Base-by-base conservation (phyloP, 2,329 filamentous ascomycete species). In the Penicillium aurantiogriseum region DNA sequence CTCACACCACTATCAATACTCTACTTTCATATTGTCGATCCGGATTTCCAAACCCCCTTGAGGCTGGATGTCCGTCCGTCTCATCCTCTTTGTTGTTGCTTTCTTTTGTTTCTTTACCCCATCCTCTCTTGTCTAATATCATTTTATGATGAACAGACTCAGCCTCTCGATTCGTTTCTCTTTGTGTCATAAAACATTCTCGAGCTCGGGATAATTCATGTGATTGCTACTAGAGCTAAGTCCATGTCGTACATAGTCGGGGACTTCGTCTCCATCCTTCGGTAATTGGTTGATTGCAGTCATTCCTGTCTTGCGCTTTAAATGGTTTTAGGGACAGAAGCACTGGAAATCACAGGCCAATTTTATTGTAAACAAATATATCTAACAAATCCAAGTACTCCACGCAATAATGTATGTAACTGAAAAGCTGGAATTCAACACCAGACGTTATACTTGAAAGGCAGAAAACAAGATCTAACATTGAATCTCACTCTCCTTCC, bases 401-500 rank as follows among this genome's bases (percentile, higher is more conserved):
- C 51, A 23, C 27, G 29, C 36, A 50, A 21, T 54, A 35, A 42
- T 50, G 13, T 43, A 27, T 27, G n/a, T 51, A 23, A 51, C 31
- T 13, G n/a, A 59, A 25, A 38, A 40, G 6, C 17, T 43, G 27
- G 15, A 49, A 10, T 36, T 43, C 35, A 53, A 53, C 25, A 45
- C 63, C 58, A 47, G n/a, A 31, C 23, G 11, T n/a, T 21, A 31
- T 31, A 31, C 29, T 31, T 31, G 29, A 5, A 57, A 50, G 46
- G 63, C 33, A 29, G 17, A 23, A 9, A 29, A 5, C n/a, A 54
- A 44, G 17, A 50, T 55, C 29, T 74, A 89, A 58, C 84, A 85
- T 74, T 91, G 82, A 49, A 91, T 79, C 76, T 91, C 88, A 50
- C 80, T 80, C 72, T 89, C 83, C 63, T 85, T 88, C 88, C 88